Percentiles rank a stretch among this genome's conserved stretches.
These are phyloP conservation scores for Clausena lansium DNA, from an alignment of 345 rosid species.

Conservation along the genomic window DNA sequence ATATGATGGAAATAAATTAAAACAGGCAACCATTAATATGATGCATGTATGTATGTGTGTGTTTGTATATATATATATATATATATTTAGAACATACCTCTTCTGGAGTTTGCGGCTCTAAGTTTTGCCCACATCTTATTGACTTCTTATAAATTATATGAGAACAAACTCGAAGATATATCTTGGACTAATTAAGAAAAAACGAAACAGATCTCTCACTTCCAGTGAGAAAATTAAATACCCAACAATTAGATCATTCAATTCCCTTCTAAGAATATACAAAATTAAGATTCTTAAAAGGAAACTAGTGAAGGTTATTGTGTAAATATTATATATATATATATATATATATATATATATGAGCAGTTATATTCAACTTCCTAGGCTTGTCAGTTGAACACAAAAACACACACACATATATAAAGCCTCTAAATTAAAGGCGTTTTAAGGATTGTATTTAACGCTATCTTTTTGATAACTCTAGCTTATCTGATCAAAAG, in stretches of 20 bases:
- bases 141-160: background rate
- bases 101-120: slow-evolving; percentile 23
- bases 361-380: slow-evolving; percentile 4
- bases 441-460: slow-evolving; percentile 9
- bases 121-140: slow-evolving; percentile 33
- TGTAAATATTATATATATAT: background rate
- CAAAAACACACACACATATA: background rate
- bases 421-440: background rate
- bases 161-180: background rate
- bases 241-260: too few species aligned
- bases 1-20: too few species aligned
- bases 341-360: too few species aligned
- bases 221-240: background rate
- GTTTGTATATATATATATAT: too few species aligned
- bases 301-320: background rate
- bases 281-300: background rate
- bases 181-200: background rate
- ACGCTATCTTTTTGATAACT: slow-evolving; percentile 4
- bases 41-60: too few species aligned
- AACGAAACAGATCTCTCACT: background rate
- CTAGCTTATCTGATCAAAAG: background rate
- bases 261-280: background rate
- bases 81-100: slow-evolving; percentile 18
- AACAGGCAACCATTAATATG: background rate
- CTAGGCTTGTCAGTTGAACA: slow-evolving; percentile 9